Evolutionary conservation across 169 alveolate genomes (phyloP).

Genomic region (Eimeria brunetti): DNA sequence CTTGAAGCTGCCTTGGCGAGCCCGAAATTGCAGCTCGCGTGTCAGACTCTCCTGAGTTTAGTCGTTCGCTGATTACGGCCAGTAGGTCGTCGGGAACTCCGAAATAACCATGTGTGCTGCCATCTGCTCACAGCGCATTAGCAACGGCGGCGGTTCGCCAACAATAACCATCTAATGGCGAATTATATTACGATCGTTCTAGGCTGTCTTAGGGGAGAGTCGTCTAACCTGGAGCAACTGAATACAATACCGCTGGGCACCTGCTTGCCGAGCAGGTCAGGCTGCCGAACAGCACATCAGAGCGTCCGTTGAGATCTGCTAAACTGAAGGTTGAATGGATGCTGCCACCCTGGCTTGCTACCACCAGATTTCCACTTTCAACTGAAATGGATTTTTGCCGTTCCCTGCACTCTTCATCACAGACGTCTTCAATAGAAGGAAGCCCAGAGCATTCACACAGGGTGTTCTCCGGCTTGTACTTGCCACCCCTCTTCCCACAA

Average conservation of each 20-base stretch:
- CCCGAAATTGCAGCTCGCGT: background rate
- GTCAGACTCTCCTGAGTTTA: background rate
- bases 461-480: slow-evolving; percentile 28
- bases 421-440: background rate
- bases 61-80: slow-evolving; percentile 1
- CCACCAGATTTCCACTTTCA: slow-evolving; percentile 2
- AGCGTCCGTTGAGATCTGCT: slow-evolving; percentile 19
- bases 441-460: slow-evolving; percentile 30
- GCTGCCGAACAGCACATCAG: slow-evolving; percentile 29
- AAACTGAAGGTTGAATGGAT: background rate
- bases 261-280: background rate
- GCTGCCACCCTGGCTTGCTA: background rate
- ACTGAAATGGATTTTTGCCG: slow-evolving; percentile 11
- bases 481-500: slow-evolving; percentile 51
- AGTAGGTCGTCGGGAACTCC: slow-evolving; percentile 26
- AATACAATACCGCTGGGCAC: slow-evolving; percentile 4
- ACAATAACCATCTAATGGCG: background rate
- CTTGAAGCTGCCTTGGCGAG: background rate
- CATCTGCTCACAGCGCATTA: slow-evolving; percentile 25
- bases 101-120: slow-evolving; percentile 30
- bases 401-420: slow-evolving; percentile 8
- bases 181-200: background rate
- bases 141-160: background rate
- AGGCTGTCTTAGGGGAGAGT: background rate
- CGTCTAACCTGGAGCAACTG: background rate